Percentiles rank a stretch among this genome's conserved stretches.
Evolutionary conservation across 441 rosid species (phyloP).

Genomic region (Omphalea diandra): DNA sequence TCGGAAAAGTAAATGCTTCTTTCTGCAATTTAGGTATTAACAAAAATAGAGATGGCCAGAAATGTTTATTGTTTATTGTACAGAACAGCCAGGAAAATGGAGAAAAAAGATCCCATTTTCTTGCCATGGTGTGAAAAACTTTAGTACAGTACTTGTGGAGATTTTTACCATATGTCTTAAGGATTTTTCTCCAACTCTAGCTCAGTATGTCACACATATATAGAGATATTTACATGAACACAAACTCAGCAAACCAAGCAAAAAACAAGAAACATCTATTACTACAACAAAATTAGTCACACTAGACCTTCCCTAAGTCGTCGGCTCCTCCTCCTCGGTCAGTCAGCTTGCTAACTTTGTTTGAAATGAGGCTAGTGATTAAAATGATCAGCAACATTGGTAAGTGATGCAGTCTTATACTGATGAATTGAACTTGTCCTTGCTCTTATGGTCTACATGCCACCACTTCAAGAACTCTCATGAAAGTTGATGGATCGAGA

Average conservation of each 20-base stretch:
- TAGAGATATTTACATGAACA: constrained; percentile 30
- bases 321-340: constrained; percentile 10
- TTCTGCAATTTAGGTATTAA: background rate
- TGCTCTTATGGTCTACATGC: background rate
- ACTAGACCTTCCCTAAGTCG: constrained; percentile 7
- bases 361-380: constrained; percentile 12
- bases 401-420: background rate
- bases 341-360: constrained; percentile 18
- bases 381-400: constrained; percentile 15
- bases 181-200: constrained; percentile 20
- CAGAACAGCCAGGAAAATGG: background rate
- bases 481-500: constrained; percentile 76
- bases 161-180: constrained; percentile 6
- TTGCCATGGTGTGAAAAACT: constrained; percentile 11
- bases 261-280: constrained; percentile 22
- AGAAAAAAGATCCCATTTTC: constrained; percentile 17
- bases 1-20: background rate
- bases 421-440: background rate
- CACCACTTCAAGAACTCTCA: constrained; percentile 48
- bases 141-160: constrained; percentile 1
- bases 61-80: constrained; percentile 4
- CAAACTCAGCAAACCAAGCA: constrained; percentile 22
- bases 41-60: background rate
- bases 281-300: constrained; percentile 29
- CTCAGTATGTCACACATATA: constrained; percentile 31